phyloP scores from a whole-genome alignment of 2,329 filamentous ascomycete species.

The Aspergillus sojae region DNA sequence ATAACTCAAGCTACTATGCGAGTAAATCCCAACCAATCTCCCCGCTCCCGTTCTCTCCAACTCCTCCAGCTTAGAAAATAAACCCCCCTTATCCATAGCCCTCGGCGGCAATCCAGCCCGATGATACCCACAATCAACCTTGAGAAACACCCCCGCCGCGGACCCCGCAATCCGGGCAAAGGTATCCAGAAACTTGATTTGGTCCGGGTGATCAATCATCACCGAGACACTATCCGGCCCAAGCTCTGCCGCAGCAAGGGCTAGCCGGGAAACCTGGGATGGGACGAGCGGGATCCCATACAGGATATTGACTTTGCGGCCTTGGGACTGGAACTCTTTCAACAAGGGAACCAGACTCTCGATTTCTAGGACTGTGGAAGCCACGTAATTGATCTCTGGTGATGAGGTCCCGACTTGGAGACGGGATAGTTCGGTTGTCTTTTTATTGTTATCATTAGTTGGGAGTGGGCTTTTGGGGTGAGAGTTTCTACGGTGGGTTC shows the following conservation, averaged over 20 bases:
- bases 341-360: conserved; percentile 67
- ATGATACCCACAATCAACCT: conserved; percentile 73
- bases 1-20: conserved; percentile 75
- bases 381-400: conserved; percentile 63
- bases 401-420: conserved; percentile 67
- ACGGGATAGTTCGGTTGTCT: conserved; percentile 68
- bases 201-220: conserved; percentile 69
- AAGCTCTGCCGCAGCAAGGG: conserved; percentile 57
- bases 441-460: neutral
- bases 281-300: conserved; percentile 72
- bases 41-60: conserved; percentile 32
- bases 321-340: conserved; percentile 57
- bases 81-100: conserved; percentile 42
- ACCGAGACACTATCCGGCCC: conserved; percentile 62
- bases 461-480: neutral
- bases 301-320: conserved; percentile 65
- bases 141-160: conserved; percentile 65
- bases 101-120: conserved; percentile 67
- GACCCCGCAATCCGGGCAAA: conserved; percentile 48
- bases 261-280: conserved; percentile 63
- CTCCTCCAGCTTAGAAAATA: conserved; percentile 31
- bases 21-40: conserved; percentile 67
- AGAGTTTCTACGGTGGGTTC: neutral
- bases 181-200: conserved; percentile 56
- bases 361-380: conserved; percentile 74